Percentiles rank a stretch among this genome's conserved stretches.
Evolutionary conservation across 176 grass and related monocot genomes (phyloP).

Genomic region (Hordeum marinum): DNA sequence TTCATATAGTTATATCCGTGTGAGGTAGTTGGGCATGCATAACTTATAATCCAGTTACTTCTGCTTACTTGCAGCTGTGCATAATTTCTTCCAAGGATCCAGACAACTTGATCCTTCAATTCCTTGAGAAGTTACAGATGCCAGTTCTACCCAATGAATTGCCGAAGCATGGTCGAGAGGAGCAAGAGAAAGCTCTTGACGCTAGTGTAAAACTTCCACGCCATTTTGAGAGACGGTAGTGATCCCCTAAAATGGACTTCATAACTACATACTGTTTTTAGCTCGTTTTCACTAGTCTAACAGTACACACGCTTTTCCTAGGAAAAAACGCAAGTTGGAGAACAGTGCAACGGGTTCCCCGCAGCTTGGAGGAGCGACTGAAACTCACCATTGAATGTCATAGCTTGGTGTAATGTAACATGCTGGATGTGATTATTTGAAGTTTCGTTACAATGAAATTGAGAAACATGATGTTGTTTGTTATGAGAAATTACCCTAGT

Average conservation of each 20-base stretch:
- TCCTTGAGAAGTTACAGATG: not conserved
- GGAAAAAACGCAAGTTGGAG: constrained; percentile 32
- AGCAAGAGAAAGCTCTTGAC: not conserved
- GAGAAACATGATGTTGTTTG: not conserved
- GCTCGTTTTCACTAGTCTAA: not conserved
- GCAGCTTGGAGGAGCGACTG: not conserved
- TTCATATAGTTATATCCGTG: not conserved
- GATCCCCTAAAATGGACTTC: not conserved
- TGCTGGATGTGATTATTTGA: not conserved
- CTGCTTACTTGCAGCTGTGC: constrained; percentile 30
- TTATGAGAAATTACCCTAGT: not conserved
- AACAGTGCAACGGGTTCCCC: not conserved
- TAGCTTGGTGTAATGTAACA: not conserved
- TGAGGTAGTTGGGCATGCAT: not conserved
- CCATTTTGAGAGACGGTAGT: constrained; percentile 41
- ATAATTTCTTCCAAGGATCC: constrained; percentile 8
- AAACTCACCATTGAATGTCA: not conserved
- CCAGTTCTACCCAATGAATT: not conserved
- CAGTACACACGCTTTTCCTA: not conserved
- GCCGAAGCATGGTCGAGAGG: not conserved
- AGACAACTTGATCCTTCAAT: constrained; percentile 4
- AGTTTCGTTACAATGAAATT: not conserved
- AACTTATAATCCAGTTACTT: not conserved
- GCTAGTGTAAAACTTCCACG: not conserved
- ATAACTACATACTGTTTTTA: not conserved